A percentile compares a stretch with the other conserved stretches of the same genome.
Conservation (phyloP, 192 early-diverging fungal species). For the Backusella australiensis region DNA sequence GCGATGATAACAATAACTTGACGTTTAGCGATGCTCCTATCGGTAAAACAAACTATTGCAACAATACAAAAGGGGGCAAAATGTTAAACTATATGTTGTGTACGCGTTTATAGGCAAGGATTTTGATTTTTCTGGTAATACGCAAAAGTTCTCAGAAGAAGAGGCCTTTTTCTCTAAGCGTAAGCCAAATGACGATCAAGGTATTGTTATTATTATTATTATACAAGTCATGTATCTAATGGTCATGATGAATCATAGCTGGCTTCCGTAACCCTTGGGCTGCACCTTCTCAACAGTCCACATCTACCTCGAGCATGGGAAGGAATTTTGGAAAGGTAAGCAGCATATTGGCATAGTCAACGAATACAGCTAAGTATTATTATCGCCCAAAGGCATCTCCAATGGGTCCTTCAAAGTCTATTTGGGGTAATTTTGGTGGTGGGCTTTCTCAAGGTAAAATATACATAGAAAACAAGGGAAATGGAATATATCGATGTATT, state of each 20-base stretch:
- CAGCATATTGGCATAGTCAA: neutral
- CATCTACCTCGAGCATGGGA: neutral
- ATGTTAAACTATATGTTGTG: neutral
- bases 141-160: conserved; percentile 50
- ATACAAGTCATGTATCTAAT: neutral
- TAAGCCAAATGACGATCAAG: conserved; percentile 32
- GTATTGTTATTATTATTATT: conserved; percentile 6
- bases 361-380: neutral
- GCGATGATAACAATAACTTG: conserved; percentile 71
- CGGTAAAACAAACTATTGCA: conserved; percentile 29
- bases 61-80: neutral
- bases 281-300: neutral
- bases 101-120: conserved; percentile 43
- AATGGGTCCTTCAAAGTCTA: conserved; percentile 18
- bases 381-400: neutral
- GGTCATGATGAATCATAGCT: neutral
- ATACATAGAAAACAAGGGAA: neutral
- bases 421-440: conserved; percentile 30
- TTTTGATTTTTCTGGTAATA: conserved; percentile 73
- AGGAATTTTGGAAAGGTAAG: conserved; percentile 16
- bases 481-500: neutral
- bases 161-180: conserved; percentile 48
- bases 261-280: conserved; percentile 19
- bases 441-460: conserved; percentile 10
- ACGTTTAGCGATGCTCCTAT: conserved; percentile 66